Evolutionary conservation across 2,329 filamentous ascomycete genomes (phyloP), one percentile per base, ranked within the genome.

Genomic region (Phialophora verrucosa): DNA sequence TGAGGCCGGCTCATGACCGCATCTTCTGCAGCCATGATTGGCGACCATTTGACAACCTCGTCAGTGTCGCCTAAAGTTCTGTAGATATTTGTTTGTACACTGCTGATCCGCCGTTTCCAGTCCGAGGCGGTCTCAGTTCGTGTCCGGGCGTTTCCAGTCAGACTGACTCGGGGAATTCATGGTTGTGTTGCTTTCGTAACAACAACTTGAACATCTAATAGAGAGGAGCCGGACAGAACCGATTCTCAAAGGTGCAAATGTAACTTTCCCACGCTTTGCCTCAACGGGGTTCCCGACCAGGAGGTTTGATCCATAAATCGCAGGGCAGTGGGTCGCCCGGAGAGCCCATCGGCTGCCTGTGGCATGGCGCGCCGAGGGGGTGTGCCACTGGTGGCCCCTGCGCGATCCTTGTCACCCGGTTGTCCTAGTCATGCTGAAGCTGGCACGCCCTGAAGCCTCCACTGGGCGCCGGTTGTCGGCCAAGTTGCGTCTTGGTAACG

Each of bases 201-300:
- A 55, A 53, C 10, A 44, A 29, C 49, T 23, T 20, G 23, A 51
- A 29, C 5, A 51, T 20, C 32, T 20, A 29, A 8, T 23, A 23
- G 14, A 25, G 47, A 38, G 59, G 32, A 53, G 29, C 59, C 59
- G 47, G 32, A 32, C 59, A 53, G 59, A 32, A 61, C 59, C 59
- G 47, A 53, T 53, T 51, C 49, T 23, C 31, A 17, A 27, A 31
- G 31, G 49, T 51, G 20, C 49, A 61, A 38, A 61, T 42, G 59
- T 51, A 53, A 59, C 57, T 59, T 59, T 59, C 49, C 50, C 25
- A 50, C 50, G 51, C 38, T 49, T 62, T 62, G 60, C 60, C 51
- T 29, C 47, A 54, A 54, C 23, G 29, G 59, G 59, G n/a, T 47
- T 54, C 49, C 49, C 49, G 29, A 56, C 44, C 51, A 31, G 25